Conservation (phyloP, 2,329 filamentous ascomycete species). For the Drechslerella dactyloides region DNA sequence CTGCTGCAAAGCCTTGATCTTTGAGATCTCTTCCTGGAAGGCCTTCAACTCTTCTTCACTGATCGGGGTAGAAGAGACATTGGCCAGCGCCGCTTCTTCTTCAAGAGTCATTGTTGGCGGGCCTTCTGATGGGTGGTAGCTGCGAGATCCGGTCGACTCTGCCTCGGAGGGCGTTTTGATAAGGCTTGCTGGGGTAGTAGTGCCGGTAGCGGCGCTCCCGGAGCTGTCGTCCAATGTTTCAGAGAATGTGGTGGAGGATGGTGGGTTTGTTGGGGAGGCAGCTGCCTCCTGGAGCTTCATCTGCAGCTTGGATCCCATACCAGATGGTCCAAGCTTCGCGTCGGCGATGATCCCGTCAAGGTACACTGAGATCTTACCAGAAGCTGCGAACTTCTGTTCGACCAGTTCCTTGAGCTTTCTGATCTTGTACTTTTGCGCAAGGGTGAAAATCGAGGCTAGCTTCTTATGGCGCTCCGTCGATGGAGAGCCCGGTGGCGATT, state of each 20-base stretch:
- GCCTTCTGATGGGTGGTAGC: too few relatives aligned
- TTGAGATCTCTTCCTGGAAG: slow-evolving; percentile 5
- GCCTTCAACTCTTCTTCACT: slow-evolving; percentile 20
- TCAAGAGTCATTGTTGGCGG: too few relatives aligned
- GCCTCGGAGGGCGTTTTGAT: neutral
- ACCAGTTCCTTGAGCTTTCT: slow-evolving; percentile 14
- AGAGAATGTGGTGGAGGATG: neutral
- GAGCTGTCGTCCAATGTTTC: neutral
- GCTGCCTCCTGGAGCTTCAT: slow-evolving; percentile 21
- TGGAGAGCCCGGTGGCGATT: slow-evolving; percentile 13
- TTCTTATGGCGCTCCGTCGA: slow-evolving; percentile 7
- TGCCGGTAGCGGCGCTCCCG: neutral
- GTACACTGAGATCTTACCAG: slow-evolving; percentile 25
- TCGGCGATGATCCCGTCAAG: slow-evolving; percentile 13
- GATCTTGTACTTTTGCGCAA: slow-evolving; percentile 33
- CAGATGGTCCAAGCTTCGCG: neutral
- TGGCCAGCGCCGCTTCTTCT: too few relatives aligned
- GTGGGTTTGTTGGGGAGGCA: neutral
- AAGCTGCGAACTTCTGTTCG: slow-evolving; percentile 14
- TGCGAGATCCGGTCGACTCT: neutral
- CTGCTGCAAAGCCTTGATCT: slow-evolving; percentile 12
- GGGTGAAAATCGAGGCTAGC: slow-evolving; percentile 21
- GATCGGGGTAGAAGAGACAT: neutral
- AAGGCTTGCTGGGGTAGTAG: slow-evolving; percentile 4
- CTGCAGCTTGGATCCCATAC: slow-evolving; percentile 25